Conservation (phyloP, 1,139 yeast species). For the Meyerozyma carpophila region DNA sequence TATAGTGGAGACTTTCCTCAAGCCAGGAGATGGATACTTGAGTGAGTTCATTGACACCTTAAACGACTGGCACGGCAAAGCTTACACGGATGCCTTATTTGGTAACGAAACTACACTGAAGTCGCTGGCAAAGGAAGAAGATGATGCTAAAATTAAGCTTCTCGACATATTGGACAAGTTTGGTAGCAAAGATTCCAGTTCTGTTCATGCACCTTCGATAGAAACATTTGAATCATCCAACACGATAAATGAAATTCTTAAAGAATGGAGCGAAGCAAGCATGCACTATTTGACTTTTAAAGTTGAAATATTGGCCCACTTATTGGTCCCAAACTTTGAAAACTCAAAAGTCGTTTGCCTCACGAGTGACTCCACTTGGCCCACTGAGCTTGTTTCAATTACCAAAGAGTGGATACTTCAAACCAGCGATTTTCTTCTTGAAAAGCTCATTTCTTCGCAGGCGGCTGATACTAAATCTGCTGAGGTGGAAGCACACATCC, state of each 20-base stretch:
- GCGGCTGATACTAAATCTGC: not conserved
- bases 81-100: slow-evolving; percentile 11
- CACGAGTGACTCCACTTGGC: slow-evolving; percentile 24
- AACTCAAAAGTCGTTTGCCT: slow-evolving; percentile 10
- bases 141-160: slow-evolving; percentile 29
- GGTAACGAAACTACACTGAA: slow-evolving; percentile 9
- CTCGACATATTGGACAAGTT: slow-evolving; percentile 36
- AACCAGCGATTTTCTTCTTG: slow-evolving; percentile 18
- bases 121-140: slow-evolving; percentile 13
- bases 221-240: slow-evolving; percentile 13
- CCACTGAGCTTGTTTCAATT: slow-evolving; percentile 14
- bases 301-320: slow-evolving; percentile 36
- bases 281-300: slow-evolving; percentile 48
- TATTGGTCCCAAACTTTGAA: slow-evolving; percentile 15
- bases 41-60: slow-evolving; percentile 23
- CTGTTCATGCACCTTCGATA: slow-evolving; percentile 7
- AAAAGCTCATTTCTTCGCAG: not conserved
- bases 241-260: slow-evolving; percentile 22
- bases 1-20: not conserved
- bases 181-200: slow-evolving; percentile 17
- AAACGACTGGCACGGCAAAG: slow-evolving; percentile 18
- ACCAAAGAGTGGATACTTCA: slow-evolving; percentile 33
- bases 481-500: not conserved
- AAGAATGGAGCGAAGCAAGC: slow-evolving; percentile 20
- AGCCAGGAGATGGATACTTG: slow-evolving; percentile 6